A percentile compares a stretch with the other conserved stretches of the same genome.
These are phyloP conservation scores for Phanerochaete carnosa DNA, from an alignment of 768 basidiomycete species.

Conservation along the genomic window DNA sequence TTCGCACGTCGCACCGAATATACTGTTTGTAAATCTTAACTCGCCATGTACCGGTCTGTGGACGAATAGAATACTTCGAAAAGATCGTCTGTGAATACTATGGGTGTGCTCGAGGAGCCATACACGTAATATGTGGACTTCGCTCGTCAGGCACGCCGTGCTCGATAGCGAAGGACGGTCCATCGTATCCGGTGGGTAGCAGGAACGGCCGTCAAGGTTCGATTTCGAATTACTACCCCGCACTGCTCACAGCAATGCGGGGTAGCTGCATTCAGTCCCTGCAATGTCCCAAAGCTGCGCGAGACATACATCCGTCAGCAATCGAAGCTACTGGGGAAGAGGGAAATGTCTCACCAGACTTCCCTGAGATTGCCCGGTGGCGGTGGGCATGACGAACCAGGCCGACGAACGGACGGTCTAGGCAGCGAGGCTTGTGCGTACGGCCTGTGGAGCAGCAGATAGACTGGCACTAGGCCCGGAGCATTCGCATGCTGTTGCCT, in stretches of 20 bases:
- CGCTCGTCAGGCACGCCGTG: neutral
- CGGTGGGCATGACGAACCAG: neutral
- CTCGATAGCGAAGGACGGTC: neutral
- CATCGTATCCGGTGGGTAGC: neutral
- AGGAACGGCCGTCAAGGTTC: neutral
- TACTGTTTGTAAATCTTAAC: neutral
- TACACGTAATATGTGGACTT: neutral
- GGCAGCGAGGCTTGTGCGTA: neutral
- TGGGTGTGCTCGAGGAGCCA: neutral
- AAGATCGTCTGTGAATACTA: neutral
- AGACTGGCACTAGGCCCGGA: neutral
- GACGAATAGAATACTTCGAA: neutral
- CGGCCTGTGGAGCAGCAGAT: neutral
- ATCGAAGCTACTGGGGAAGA: neutral
- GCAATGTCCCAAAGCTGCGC: neutral
- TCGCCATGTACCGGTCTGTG: neutral
- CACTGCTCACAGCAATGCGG: conserved; percentile 2
- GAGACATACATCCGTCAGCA: neutral
- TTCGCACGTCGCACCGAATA: neutral
- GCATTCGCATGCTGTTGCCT: neutral
- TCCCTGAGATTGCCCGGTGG: neutral
- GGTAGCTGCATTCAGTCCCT: neutral
- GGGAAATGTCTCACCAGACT: neutral
- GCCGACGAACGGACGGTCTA: neutral
- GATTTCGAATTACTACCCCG: conserved; percentile 1